These are phyloP conservation scores for Pseudogymnoascus sp. DNA, from an alignment of 2,329 filamentous ascomycete genomes.

Conservation along the genomic window DNA sequence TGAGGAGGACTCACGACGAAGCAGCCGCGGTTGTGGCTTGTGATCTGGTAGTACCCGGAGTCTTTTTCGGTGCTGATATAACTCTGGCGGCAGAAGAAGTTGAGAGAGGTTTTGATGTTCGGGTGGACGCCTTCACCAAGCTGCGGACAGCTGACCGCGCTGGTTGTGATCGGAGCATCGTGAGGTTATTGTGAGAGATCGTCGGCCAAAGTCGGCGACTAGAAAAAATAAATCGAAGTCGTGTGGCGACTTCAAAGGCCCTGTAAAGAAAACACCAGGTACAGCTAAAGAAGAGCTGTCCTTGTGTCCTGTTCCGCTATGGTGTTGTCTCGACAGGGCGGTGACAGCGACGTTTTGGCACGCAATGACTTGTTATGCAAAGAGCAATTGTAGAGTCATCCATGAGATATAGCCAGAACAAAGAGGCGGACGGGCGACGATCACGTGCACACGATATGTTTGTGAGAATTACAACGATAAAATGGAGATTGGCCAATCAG, in stretches of 20 bases:
- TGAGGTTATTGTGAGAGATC: conserved; percentile 4
- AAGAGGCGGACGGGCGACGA: not conserved
- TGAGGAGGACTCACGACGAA: conserved; percentile 41
- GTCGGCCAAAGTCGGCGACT: conserved; percentile 6
- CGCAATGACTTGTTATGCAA: conserved; percentile 2
- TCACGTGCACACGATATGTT: conserved; percentile 6
- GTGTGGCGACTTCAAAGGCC: not conserved
- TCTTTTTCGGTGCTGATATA: conserved; percentile 28
- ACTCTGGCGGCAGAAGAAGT: conserved; percentile 32
- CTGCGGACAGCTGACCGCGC: conserved; percentile 40
- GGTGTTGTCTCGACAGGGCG: not conserved
- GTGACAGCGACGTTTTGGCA: conserved; percentile 5
- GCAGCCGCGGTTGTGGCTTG: conserved; percentile 42
- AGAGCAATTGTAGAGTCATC: conserved; percentile 4
- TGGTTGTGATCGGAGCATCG: conserved; percentile 42
- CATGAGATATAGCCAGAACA: conserved; percentile 6
- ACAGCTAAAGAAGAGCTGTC: conserved; percentile 4
- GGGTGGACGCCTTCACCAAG: conserved; percentile 26
- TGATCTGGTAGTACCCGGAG: conserved; percentile 35
- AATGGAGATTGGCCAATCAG: conserved; percentile 1
- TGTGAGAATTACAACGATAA: conserved; percentile 1
- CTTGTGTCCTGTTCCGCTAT: conserved; percentile 4
- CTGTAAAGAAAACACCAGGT: conserved; percentile 5
- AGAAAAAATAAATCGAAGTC: not conserved
- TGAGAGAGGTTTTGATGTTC: conserved; percentile 32